A percentile compares a stretch with the other conserved stretches of the same genome.
phyloP scores from a whole-genome alignment of 1,284 basidiomycete species.

The Agaricales sp. region DNA sequence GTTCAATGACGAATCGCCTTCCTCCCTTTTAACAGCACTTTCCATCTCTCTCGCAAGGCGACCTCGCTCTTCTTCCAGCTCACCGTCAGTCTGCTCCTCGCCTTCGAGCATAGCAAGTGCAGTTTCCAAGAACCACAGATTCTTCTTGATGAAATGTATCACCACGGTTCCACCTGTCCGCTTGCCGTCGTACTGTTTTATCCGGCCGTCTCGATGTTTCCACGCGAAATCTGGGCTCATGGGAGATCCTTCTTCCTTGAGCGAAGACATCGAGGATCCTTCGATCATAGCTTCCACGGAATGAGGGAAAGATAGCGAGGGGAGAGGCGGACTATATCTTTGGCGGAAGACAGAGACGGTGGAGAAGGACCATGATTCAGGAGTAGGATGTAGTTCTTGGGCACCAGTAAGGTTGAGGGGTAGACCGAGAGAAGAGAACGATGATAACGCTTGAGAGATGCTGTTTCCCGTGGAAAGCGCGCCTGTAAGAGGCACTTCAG shows the following conservation, averaged over 20 bases:
- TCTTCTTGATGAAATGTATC: conserved; percentile 95
- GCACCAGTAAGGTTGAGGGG: not conserved
- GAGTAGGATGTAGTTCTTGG: conserved; percentile 25
- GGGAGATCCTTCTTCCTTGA: conserved; percentile 52
- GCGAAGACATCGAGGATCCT: conserved; percentile 70
- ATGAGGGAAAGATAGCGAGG: conserved; percentile 59
- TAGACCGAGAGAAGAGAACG: conserved; percentile 2
- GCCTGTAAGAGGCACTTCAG: not conserved
- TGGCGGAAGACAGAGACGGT: conserved; percentile 81
- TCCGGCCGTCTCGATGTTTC: conserved; percentile 59
- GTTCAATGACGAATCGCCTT: not conserved
- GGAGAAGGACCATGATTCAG: conserved; percentile 64
- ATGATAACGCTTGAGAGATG: conserved; percentile 5
- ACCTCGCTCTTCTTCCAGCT: not conserved
- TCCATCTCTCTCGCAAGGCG: not conserved
- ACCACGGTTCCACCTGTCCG: conserved; percentile 88
- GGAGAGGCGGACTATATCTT: conserved; percentile 66
- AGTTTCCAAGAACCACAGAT: conserved; percentile 94
- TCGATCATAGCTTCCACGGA: conserved; percentile 91
- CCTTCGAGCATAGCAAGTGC: conserved; percentile 79
- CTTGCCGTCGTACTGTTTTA: conserved; percentile 53
- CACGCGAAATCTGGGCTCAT: conserved; percentile 54
- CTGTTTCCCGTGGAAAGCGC: not conserved
- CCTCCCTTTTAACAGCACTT: not conserved
- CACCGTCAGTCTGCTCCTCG: conserved; percentile 41